Conservation (phyloP, 768 basidiomycete species). For the Russula virescens region DNA sequence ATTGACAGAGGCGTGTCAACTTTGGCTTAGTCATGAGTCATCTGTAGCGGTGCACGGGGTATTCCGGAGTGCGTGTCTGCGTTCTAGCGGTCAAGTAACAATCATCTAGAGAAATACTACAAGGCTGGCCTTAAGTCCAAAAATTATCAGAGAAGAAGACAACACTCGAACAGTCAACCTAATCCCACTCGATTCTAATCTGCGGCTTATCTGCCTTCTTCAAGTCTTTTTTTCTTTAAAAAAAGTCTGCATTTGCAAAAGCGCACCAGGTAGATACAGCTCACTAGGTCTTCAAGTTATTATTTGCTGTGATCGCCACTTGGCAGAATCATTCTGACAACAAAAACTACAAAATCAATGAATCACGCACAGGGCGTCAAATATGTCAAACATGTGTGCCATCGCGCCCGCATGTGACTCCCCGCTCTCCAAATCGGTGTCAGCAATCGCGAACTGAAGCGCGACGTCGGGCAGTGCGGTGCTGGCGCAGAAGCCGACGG, state of each 20-base stretch:
- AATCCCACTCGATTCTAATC: background rate
- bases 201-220: background rate
- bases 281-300: too few species aligned
- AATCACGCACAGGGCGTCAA: background rate
- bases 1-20: too few species aligned
- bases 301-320: background rate
- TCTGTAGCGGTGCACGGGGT: too few species aligned
- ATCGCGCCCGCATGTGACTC: background rate
- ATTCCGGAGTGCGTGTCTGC: too few species aligned
- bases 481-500: conserved; percentile 36
- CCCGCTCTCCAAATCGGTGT: background rate
- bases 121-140: background rate
- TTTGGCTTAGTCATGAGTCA: too few species aligned
- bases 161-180: too few species aligned
- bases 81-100: too few species aligned
- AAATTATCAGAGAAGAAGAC: background rate
- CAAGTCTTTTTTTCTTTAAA: background rate
- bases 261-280: too few species aligned
- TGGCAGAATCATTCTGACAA: background rate
- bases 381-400: background rate
- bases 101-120: too few species aligned
- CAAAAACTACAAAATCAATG: background rate
- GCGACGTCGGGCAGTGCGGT: background rate
- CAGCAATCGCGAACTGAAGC: background rate
- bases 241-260: too few species aligned